Evolutionary conservation across 208 protist species (phyloP).

Genomic region (Perkinsela sp.): DNA sequence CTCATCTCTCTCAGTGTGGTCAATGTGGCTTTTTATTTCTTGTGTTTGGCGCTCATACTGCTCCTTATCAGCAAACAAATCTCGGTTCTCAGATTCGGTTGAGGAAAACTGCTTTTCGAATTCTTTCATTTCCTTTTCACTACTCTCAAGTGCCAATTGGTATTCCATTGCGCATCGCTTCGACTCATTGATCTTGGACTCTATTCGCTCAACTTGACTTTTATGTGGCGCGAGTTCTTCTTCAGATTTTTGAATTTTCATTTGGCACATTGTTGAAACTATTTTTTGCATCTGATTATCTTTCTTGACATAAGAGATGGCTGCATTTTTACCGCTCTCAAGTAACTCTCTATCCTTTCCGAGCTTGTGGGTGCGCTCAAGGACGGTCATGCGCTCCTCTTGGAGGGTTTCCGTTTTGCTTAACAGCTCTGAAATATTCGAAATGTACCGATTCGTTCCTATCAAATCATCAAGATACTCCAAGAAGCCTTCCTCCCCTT

Average conservation of each 20-base stretch:
- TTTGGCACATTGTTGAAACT: slow-evolving; percentile 64
- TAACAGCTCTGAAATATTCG: slow-evolving; percentile 53
- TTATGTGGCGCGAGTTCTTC: slow-evolving; percentile 29
- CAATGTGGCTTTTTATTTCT: slow-evolving; percentile 4
- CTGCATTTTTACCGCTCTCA: slow-evolving; percentile 73
- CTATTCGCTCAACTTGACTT: slow-evolving; percentile 25
- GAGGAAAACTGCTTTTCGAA: slow-evolving; percentile 11
- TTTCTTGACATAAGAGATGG: slow-evolving; percentile 67
- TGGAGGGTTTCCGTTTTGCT: slow-evolving; percentile 62
- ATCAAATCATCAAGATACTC: slow-evolving; percentile 99
- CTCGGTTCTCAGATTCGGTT: neutral
- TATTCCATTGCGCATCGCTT: slow-evolving; percentile 24
- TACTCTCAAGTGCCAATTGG: slow-evolving; percentile 17
- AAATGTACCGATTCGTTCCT: slow-evolving; percentile 68
- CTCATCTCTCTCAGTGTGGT: slow-evolving; percentile 14
- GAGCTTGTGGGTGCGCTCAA: slow-evolving; percentile 66
- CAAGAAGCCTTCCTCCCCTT: slow-evolving; percentile 89
- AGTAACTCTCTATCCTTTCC: slow-evolving; percentile 74
- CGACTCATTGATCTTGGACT: slow-evolving; percentile 34
- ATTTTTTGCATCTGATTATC: slow-evolving; percentile 67
- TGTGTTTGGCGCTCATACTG: neutral
- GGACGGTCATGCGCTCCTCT: slow-evolving; percentile 55
- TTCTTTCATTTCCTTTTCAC: slow-evolving; percentile 17
- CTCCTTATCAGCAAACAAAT: neutral
- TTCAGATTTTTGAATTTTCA: slow-evolving; percentile 31